A percentile compares a stretch with the other conserved stretches of the same genome.
Evolutionary conservation across 345 rosid species (phyloP).

Genomic region (Corchorus olitorius): DNA sequence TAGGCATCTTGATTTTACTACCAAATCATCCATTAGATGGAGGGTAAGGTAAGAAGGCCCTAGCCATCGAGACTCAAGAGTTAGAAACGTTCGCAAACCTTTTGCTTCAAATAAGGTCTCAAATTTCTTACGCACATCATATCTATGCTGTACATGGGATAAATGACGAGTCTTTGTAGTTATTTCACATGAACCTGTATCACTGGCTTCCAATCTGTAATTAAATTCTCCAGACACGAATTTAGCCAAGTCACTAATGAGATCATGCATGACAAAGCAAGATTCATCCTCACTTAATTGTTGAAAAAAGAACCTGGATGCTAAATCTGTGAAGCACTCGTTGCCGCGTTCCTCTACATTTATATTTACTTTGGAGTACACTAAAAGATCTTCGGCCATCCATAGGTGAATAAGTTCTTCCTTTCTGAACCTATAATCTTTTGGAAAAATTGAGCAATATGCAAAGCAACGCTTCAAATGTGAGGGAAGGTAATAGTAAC

Average conservation of each 20-base stretch:
- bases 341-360: not conserved
- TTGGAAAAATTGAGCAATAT: too few relatives aligned
- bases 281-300: not conserved
- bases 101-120: not conserved
- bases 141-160: too few relatives aligned
- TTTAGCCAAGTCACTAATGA: not conserved
- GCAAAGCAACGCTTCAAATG: too few relatives aligned
- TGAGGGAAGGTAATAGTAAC: not conserved
- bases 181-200: too few relatives aligned
- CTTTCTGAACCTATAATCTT: not conserved
- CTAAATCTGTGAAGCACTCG: not conserved
- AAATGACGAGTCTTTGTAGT: too few relatives aligned
- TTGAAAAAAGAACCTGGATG: slow-evolving; percentile 13
- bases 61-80: not conserved
- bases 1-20: not conserved
- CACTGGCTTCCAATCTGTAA: not conserved
- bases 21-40: not conserved
- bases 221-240: not conserved
- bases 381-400: slow-evolving; percentile 27
- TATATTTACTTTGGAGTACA: too few relatives aligned
- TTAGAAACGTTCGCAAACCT: slow-evolving; percentile 5
- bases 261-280: not conserved
- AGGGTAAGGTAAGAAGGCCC: not conserved
- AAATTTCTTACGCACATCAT: too few relatives aligned
- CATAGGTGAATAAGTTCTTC: slow-evolving; percentile 19